Conservation (phyloP, 2,329 filamentous ascomycete species). For the Claviceps pusilla region DNA sequence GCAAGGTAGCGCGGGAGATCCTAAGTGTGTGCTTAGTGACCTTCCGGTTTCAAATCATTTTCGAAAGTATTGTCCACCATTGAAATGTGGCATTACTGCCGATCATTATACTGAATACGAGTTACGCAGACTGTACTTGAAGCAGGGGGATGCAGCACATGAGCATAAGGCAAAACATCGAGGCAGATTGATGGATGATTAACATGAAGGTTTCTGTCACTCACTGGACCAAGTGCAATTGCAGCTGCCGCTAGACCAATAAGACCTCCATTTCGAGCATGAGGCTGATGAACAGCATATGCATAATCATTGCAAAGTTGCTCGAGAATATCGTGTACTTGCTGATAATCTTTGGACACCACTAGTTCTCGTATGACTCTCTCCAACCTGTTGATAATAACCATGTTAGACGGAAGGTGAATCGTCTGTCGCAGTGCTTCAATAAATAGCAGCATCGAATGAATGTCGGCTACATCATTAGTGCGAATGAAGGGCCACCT, state of each 20-base stretch:
- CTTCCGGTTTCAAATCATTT: not conserved
- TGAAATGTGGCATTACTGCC: not conserved
- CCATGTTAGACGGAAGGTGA: slow-evolving; percentile 6
- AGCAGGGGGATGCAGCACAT: not conserved
- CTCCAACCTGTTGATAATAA: slow-evolving; percentile 53
- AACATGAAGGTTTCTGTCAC: slow-evolving; percentile 19
- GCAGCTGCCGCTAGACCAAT: slow-evolving; percentile 92
- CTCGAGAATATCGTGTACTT: slow-evolving; percentile 76
- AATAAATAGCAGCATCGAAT: not conserved
- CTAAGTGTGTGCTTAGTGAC: slow-evolving; percentile 25
- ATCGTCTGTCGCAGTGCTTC: not conserved
- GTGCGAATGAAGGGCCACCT: slow-evolving; percentile 23
- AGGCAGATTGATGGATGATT: not conserved
- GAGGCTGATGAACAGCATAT: slow-evolving; percentile 90
- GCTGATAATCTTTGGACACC: slow-evolving; percentile 58
- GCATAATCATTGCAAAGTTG: slow-evolving; percentile 97
- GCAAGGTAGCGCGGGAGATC: slow-evolving; percentile 84
- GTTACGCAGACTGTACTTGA: not conserved
- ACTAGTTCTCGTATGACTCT: slow-evolving; percentile 76
- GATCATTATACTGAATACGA: not conserved
- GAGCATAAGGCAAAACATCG: not conserved
- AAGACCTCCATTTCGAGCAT: slow-evolving; percentile 88
- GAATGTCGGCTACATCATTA: not conserved
- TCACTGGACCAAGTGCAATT: slow-evolving; percentile 81
- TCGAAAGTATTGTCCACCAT: not conserved